Evolutionary conservation across 305 asterid species (phyloP), one percentile per base, ranked within the genome.

Genomic region (Solanum chacoense): DNA sequence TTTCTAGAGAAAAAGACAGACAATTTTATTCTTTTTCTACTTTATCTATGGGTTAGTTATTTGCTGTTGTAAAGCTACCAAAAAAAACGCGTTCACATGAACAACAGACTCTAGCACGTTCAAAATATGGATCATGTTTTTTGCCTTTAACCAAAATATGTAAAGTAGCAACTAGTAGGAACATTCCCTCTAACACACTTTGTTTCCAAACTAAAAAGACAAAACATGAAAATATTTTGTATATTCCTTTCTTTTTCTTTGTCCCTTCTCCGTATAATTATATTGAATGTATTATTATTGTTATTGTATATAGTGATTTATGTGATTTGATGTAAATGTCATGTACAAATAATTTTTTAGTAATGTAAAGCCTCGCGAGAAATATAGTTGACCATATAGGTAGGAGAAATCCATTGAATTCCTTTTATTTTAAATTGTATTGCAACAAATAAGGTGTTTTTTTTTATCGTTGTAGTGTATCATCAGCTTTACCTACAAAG

Each of bases 41-140:
- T 26, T 69, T 69, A 24, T 67, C 16, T 69, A 26, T 69, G 18
- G 32, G 4, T 67, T 67, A 26, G 32, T 67, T 14, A 73, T 73
- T 31, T 31, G 36, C 20, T 14, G 24, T 73, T 72, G 34, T 75
- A 75, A 34, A 20, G 29, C 80, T 8, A 69, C 9, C 18, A 4
- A 10, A 34, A 45, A 75, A 75, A 34, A 18, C 18, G 45, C 29
- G 45, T 34, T 75, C 83, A 75, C 45, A 73, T 73, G 80, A 74
- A 20, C 28, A 32, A 20, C n/a, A 12, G 28, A 20, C 2, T 75
- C 16, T 3, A 75, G 83, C 83, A 75, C 83, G 83, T 75, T 75
- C 83, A 75, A 75, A 75, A 75, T 75, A 34, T 75, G 83, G 29
- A 75, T 34, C 83, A 75, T 34, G 29, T 35, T 75, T 31, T 75